Evolutionary conservation across 371 early-diverging fungal genomes (phyloP).

Genomic region (Mucor racemosus): DNA sequence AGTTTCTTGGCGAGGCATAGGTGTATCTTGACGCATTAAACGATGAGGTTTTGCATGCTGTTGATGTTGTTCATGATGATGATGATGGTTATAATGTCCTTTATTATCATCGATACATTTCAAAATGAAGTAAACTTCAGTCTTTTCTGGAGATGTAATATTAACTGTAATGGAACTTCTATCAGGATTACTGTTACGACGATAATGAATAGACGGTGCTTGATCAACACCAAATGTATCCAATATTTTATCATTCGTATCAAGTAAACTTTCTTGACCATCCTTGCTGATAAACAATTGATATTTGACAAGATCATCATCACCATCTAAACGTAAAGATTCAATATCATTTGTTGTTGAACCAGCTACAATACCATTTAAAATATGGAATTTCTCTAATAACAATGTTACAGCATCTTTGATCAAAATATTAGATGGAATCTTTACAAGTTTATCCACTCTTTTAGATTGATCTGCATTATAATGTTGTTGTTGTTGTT

Average conservation of each 20-base stretch:
- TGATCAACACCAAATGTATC: conserved; percentile 43
- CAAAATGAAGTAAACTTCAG: conserved; percentile 49
- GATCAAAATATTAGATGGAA: conserved; percentile 36
- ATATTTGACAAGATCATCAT: conserved; percentile 35
- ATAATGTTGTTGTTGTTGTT: conserved; percentile 23
- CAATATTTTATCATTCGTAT: conserved; percentile 30
- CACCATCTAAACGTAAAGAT: conserved; percentile 35
- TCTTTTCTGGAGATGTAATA: conserved; percentile 40
- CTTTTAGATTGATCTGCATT: conserved; percentile 22
- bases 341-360: conserved; percentile 27
- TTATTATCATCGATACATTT: conserved; percentile 21
- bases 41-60: conserved; percentile 34
- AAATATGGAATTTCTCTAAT: conserved; percentile 53
- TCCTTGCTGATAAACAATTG: conserved; percentile 27
- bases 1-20: conserved; percentile 36
- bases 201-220: conserved; percentile 38
- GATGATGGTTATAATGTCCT: background rate
- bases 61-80: background rate
- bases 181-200: conserved; percentile 49
- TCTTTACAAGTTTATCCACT: conserved; percentile 46
- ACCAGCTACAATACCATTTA: conserved; percentile 52
- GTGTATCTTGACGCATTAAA: conserved; percentile 50
- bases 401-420: conserved; percentile 42
- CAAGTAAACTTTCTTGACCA: conserved; percentile 25
- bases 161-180: conserved; percentile 48